Evolutionary conservation across 139 green algal genomes (phyloP).

Genomic region (Yamagishiella unicocca): DNA sequence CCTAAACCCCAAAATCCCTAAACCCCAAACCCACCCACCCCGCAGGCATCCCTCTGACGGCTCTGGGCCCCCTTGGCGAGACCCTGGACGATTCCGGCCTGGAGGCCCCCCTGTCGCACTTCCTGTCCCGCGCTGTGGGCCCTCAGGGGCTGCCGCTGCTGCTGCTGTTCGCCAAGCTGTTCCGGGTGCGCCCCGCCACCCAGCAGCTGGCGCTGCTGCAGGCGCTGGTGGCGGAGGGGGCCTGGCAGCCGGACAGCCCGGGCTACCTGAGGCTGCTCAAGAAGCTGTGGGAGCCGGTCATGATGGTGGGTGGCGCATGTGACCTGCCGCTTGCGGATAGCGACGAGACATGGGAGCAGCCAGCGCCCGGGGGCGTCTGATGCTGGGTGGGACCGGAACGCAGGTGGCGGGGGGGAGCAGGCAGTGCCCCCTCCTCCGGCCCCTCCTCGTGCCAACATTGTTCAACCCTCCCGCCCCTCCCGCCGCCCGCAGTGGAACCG

Average conservation of each 20-base stretch:
- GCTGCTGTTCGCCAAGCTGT: slow-evolving; percentile 38
- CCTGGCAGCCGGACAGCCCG: neutral
- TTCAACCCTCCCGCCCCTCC: neutral
- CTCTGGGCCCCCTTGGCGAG: slow-evolving; percentile 27
- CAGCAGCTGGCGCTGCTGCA: slow-evolving; percentile 38
- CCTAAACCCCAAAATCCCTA: neutral
- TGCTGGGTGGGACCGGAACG: too few species aligned
- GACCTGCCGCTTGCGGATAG: neutral
- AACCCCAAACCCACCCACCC: neutral
- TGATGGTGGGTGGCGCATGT: neutral
- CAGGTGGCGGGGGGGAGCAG: neutral
- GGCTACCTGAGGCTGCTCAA: slow-evolving; percentile 19
- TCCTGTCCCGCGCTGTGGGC: neutral
- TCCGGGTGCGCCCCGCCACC: slow-evolving; percentile 26
- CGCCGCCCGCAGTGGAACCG: neutral
- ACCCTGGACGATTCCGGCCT: neutral
- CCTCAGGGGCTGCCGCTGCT: slow-evolving; percentile 23
- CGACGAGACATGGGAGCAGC: neutral
- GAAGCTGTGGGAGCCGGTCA: slow-evolving; percentile 23
- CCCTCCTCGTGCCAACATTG: neutral
- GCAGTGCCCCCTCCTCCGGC: neutral
- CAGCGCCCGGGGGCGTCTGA: too few species aligned
- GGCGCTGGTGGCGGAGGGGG: neutral
- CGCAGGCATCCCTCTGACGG: neutral
- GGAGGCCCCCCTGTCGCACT: neutral